Base-by-base conservation (phyloP, 1,284 basidiomycete genomes). In the Erythrobasidium hasegawianum region DNA sequence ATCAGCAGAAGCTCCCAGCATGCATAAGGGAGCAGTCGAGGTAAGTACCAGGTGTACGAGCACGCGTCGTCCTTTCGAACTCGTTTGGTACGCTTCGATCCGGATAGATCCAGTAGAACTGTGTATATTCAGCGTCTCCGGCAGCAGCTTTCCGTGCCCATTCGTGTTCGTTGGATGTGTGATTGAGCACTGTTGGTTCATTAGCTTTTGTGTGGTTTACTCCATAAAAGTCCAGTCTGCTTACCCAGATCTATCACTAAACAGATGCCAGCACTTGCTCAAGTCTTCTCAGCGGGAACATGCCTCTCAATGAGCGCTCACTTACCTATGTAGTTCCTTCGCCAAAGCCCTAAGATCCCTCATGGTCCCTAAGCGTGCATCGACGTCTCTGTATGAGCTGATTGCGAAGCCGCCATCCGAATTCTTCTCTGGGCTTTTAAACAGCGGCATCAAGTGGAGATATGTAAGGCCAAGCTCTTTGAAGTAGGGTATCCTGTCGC, bases 381-480 rank as follows among this genome's bases (percentile, higher is more conserved):
- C 61, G 10, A 52, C 16, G 14, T 64, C 39, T 5, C 61, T 39
- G 24, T 64, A 64, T 24, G 55, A 57, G 20, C 47, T 64, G 29
- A 52, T 59, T 14, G 55, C 50, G 33, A 70, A 56, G 20, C 68
- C 69, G 24, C 68, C 68, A 8, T 64, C 69, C 1, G 68, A 58
- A 47, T 54, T 56, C 22, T 64, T 69, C 27, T 50, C 41, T 16
- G 69, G 64, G n/a, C 61, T 59, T 10, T 64, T 50, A 56, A 67
- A 71, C 18, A 62, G 41, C 7, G 70, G 70, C 64, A 69, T 67
- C 27, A 71, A 41, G 57, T 71, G 70, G 18, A 71, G 59, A 50
- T 71, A 71, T 16, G 70, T 71, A 4, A 71, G 45, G 24, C 70
- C 70, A n/a, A 71, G 64, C 38, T 61, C 59, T n/a, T 69, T 56